Conservation (phyloP, 495 filamentous ascomycete genomes). For the Lasiosphaeria miniovina region DNA sequence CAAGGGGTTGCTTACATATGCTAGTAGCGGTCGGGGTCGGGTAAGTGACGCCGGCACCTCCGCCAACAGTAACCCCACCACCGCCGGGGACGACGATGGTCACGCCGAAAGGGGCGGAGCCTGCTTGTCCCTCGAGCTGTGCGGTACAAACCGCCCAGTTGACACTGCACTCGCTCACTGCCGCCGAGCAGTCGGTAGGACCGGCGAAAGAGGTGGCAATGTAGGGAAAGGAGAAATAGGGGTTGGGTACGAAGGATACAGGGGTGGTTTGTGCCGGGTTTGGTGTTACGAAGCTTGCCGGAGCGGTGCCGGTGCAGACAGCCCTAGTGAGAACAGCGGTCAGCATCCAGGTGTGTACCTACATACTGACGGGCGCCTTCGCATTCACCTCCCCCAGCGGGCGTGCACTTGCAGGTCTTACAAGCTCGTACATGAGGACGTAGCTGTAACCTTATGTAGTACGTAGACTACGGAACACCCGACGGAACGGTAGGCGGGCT, state of each 20-base stretch:
- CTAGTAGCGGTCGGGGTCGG: conserved; percentile 52
- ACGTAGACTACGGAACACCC: too few relatives aligned
- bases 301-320: conserved; percentile 45
- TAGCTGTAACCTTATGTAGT: too few relatives aligned
- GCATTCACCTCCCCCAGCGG: too few relatives aligned
- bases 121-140: conserved; percentile 51
- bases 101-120: conserved; percentile 53
- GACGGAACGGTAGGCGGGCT: too few relatives aligned
- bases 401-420: too few relatives aligned
- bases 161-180: conserved; percentile 61
- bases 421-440: too few relatives aligned
- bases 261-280: conserved; percentile 34
- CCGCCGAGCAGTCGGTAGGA: conserved; percentile 60
- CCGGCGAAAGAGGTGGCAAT: conserved; percentile 65
- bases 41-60: conserved; percentile 32
- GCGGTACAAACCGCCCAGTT: conserved; percentile 63
- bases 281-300: conserved; percentile 44
- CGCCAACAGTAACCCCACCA: conserved; percentile 47
- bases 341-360: background rate
- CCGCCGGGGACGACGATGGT: conserved; percentile 60
- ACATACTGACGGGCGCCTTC: background rate
- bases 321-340: conserved; percentile 25
- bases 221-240: conserved; percentile 63
- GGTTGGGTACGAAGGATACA: conserved; percentile 46
- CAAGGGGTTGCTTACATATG: conserved; percentile 49